Conservation (phyloP, 345 rosid species). For the Cardamine occulta region DNA sequence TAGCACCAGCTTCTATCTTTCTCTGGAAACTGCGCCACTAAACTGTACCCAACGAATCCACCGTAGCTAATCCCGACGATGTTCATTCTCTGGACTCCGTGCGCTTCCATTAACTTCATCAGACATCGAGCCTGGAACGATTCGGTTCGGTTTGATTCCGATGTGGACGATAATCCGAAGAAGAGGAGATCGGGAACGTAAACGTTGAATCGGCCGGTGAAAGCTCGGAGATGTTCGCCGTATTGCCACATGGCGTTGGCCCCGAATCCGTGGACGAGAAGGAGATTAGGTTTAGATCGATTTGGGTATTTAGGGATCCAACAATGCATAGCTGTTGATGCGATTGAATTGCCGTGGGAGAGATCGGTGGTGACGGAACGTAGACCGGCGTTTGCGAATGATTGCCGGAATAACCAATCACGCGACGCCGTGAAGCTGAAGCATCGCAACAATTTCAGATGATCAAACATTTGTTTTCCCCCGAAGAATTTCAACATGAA, state of each 20-base stretch:
- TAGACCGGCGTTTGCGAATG: constrained; percentile 65
- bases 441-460: constrained; percentile 45
- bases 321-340: constrained; percentile 63
- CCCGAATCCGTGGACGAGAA: constrained; percentile 76
- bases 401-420: constrained; percentile 60
- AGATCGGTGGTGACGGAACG: constrained; percentile 55
- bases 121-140: constrained; percentile 68
- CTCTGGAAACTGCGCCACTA: constrained; percentile 63
- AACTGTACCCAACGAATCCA: constrained; percentile 77
- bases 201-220: constrained; percentile 65
- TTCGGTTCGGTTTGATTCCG: constrained; percentile 54
- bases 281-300: constrained; percentile 53
- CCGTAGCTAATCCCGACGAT: constrained; percentile 82
- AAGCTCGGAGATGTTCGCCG: constrained; percentile 56
- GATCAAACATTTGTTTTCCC: constrained; percentile 32
- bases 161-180: constrained; percentile 64
- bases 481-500: neutral
- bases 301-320: constrained; percentile 63
- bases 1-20: constrained; percentile 59
- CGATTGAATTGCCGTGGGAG: constrained; percentile 47
- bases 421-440: constrained; percentile 69
- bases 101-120: constrained; percentile 57
- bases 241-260: constrained; percentile 92
- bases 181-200: constrained; percentile 77
- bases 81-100: constrained; percentile 52